Evolutionary conservation across 106 monocot species (phyloP).

Genomic region (Iris macrosiphon): DNA sequence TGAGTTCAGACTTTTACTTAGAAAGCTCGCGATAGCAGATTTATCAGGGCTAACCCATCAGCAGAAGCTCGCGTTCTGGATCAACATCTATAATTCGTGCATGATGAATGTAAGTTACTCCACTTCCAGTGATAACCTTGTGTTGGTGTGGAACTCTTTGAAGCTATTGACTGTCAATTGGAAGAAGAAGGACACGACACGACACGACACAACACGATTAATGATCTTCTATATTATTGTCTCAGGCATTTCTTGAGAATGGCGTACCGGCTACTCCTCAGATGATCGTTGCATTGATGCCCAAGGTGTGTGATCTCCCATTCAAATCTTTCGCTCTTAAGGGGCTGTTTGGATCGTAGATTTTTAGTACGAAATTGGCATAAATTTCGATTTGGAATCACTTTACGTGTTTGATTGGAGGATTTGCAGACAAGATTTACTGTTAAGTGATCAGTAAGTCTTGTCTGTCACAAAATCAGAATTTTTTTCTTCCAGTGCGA

Average conservation of each 20-base stretch:
- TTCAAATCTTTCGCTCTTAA: background rate
- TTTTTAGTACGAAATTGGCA: too few relatives aligned
- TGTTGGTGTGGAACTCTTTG: background rate
- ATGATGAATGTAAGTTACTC: conserved; percentile 96
- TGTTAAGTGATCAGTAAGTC: too few relatives aligned
- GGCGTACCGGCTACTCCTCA: conserved; percentile 73
- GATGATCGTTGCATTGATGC: conserved; percentile 73
- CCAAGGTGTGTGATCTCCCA: conserved; percentile 39
- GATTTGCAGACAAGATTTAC: too few relatives aligned
- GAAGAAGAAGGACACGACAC: background rate
- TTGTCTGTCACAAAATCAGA: too few relatives aligned
- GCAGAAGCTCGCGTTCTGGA: conserved; percentile 97
- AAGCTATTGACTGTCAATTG: background rate
- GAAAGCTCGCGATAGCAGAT: conserved; percentile 59
- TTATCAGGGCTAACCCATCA: conserved; percentile 62
- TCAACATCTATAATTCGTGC: conserved; percentile 95
- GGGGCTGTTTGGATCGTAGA: too few relatives aligned
- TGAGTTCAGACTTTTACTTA: conserved; percentile 47
- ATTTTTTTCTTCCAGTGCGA: too few relatives aligned
- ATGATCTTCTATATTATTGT: conserved; percentile 2
- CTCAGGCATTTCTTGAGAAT: conserved; percentile 77
- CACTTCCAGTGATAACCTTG: background rate
- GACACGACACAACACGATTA: background rate
- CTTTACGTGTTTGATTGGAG: too few relatives aligned
- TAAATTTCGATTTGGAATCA: too few relatives aligned